Base-by-base conservation (phyloP, 2,329 filamentous ascomycete species). In the Aspergillus arachidicola region DNA sequence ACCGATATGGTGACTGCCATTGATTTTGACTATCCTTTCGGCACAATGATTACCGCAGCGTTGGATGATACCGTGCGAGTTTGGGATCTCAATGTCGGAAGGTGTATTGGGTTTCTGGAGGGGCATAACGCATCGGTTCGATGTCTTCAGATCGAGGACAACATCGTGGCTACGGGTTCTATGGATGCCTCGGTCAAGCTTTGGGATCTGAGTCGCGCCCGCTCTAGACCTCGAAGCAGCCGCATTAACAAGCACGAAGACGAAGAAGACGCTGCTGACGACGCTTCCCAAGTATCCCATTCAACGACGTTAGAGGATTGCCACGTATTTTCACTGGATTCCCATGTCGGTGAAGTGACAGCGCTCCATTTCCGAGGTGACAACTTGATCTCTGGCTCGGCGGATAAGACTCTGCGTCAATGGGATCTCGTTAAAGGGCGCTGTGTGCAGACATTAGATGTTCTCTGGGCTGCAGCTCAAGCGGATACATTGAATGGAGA, bases 361-460 rank as follows among this genome's bases (percentile, higher is more conserved):
- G 94, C 95, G 9, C 84, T 99, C 28, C 90, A 98, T 79, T 96
- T 99, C 80, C 87, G 89, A 64, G 92, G 92, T 60, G 90, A 97
- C 69, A 93, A 92, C 0, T 85, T 99, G 19, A 93, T 99, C 36
- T 99, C 95, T 2, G 95, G 95, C 14, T 98, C 94, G 9, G 91
- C 95, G 0, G 95, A 99, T 81, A 99, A 99, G 84, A 99, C 95
- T 1, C 83, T 99, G 60, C 89, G 95, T 51, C 95, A 99, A 77
- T 99, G 95, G 95, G 95, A 99, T 82, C 85, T 99, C 57, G 92
- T 94, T 72, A 97, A 94, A 76, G 95, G 95, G n/a, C 91, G 95
- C 56, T 98, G 95, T 77, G 92, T 99, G 59, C 95, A 99, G 79
- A 99, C 95, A 3, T 83, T 99, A 56, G 95, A 99, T 78, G 94